A percentile compares a stretch with the other conserved stretches of the same genome.
phyloP scores from a whole-genome alignment of 164 flowering plant genomes.

The Macadamia tetraphylla region DNA sequence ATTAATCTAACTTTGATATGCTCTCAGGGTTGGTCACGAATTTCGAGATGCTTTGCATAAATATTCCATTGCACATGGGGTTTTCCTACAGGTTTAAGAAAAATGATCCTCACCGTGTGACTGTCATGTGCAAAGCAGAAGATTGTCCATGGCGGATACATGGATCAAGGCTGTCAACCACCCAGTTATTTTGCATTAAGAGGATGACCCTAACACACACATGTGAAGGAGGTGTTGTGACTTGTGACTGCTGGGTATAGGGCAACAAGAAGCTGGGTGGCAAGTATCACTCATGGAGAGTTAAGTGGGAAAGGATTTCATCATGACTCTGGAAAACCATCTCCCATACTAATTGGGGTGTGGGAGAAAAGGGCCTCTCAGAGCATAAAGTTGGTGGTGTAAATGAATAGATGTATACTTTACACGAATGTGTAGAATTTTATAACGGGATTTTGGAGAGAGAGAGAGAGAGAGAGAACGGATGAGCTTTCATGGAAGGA shows the following conservation, averaged over 20 bases:
- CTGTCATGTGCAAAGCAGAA: constrained; percentile 63
- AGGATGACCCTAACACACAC: constrained; percentile 55
- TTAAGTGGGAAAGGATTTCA: too few relatives aligned
- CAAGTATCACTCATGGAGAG: constrained; percentile 24
- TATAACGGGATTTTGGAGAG: too few relatives aligned
- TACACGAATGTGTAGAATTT: too few relatives aligned
- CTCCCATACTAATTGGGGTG: too few relatives aligned
- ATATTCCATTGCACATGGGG: constrained; percentile 63
- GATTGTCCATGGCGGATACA: constrained; percentile 80
- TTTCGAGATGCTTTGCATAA: constrained; percentile 64
- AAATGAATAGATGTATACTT: too few relatives aligned
- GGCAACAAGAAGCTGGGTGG: constrained; percentile 67
- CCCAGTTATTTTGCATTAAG: constrained; percentile 56
- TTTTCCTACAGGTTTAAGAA: constrained; percentile 63
- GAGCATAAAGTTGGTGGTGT: too few relatives aligned
- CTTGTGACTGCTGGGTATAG: constrained; percentile 34
- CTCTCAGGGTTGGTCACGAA: constrained; percentile 25
- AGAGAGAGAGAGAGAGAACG: too few relatives aligned
- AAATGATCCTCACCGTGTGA: constrained; percentile 64
- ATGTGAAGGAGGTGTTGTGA: constrained; percentile 56
- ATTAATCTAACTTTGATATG: too few relatives aligned
- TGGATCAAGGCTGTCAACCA: constrained; percentile 66
- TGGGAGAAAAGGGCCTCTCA: too few relatives aligned
- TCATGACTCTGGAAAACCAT: too few relatives aligned
- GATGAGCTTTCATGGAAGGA: too few relatives aligned